phyloP scores from a whole-genome alignment of 768 basidiomycete species.

The Suillus lakei region DNA sequence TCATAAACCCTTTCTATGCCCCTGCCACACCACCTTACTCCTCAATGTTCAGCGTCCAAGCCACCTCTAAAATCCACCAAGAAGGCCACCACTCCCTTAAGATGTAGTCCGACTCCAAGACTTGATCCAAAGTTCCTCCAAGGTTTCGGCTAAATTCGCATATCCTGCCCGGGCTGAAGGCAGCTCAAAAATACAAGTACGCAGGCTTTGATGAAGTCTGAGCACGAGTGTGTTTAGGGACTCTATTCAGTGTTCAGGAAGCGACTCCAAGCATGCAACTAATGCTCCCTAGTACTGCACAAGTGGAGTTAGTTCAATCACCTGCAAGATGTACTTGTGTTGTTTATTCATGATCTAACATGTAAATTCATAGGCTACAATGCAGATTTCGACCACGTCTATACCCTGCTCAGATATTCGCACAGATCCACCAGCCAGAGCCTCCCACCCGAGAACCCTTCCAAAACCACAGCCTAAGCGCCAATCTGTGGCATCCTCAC shows the following conservation, averaged over 20 bases:
- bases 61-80: too few relatives aligned
- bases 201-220: neutral
- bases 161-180: neutral
- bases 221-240: neutral
- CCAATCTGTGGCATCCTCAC: conserved; percentile 18
- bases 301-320: neutral
- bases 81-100: too few relatives aligned
- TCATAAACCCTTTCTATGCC: too few relatives aligned
- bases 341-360: neutral
- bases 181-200: neutral
- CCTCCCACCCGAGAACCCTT: neutral
- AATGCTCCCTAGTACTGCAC: neutral
- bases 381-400: neutral
- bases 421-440: conserved; percentile 2
- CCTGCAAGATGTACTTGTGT: neutral
- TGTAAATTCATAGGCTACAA: neutral
- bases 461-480: conserved; percentile 35
- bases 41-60: too few relatives aligned
- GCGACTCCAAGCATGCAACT: neutral
- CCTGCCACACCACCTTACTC: too few relatives aligned
- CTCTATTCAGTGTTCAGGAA: neutral
- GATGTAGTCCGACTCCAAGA: neutral
- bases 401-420: neutral
- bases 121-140: neutral
- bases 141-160: neutral